Percentiles rank a stretch among this genome's conserved stretches.
These are phyloP conservation scores for Panicum hallii DNA, from an alignment of 202 grass and related monocot genomes.

Conservation along the genomic window DNA sequence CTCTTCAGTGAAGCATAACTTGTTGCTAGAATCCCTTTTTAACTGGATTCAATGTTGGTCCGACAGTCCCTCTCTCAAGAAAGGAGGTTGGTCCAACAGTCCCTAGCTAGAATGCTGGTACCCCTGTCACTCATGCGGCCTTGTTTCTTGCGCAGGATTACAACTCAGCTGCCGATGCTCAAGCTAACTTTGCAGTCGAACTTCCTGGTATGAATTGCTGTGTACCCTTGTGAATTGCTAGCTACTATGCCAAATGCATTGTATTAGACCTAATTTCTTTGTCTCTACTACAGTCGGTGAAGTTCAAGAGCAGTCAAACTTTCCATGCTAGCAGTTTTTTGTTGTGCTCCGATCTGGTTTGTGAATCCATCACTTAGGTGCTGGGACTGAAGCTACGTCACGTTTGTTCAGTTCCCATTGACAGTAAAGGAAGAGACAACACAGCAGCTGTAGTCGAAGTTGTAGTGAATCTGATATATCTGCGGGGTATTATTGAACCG, in stretches of 20 bases:
- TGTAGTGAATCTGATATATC: not conserved
- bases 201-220: slow-evolving; percentile 58
- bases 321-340: slow-evolving; percentile 30
- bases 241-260: not conserved
- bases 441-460: not conserved
- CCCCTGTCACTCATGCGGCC: not conserved
- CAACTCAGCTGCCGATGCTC: slow-evolving; percentile 68
- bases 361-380: not conserved
- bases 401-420: slow-evolving; percentile 4
- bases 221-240: slow-evolving; percentile 1
- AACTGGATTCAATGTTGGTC: slow-evolving; percentile 3
- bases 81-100: not conserved
- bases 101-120: not conserved
- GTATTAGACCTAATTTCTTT: slow-evolving; percentile 24
- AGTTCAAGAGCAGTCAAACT: slow-evolving; percentile 54
- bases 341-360: not conserved
- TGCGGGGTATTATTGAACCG: not conserved
- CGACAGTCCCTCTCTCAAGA: not conserved
- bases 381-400: slow-evolving; percentile 11
- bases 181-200: slow-evolving; percentile 78
- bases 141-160: slow-evolving; percentile 52
- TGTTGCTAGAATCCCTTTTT: not conserved
- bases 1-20: not conserved
- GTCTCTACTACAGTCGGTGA: slow-evolving; percentile 56
- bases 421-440: not conserved